A percentile compares a stretch with the other conserved stretches of the same genome.
Evolutionary conservation across 1,284 basidiomycete genomes (phyloP).

Genomic region (Lentinula novae-zelandiae): DNA sequence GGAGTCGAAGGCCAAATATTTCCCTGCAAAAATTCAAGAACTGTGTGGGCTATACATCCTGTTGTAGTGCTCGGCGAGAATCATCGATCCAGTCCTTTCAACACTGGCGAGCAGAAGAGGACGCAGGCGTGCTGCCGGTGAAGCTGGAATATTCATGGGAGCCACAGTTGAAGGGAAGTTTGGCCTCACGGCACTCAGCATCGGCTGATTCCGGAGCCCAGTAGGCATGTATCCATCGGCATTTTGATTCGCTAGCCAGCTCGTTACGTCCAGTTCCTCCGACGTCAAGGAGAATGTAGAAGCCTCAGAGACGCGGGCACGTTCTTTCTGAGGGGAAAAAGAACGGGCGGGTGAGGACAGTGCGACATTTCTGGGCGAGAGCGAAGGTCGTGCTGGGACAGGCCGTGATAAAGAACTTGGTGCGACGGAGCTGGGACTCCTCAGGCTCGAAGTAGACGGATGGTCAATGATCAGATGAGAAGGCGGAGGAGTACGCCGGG

Average conservation of each 20-base stretch:
- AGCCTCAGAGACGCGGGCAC: background rate
- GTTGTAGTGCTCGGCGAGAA: conserved; percentile 13
- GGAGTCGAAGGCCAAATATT: background rate
- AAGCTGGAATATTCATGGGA: conserved; percentile 1
- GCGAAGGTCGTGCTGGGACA: background rate
- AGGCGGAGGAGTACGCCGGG: conserved; percentile 26
- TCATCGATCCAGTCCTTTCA: conserved; percentile 13
- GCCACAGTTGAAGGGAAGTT: conserved; percentile 9
- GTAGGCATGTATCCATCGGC: conserved; percentile 17
- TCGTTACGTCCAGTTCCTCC: conserved; percentile 15
- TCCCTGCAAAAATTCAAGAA: background rate
- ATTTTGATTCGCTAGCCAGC: conserved; percentile 17
- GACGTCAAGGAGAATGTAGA: conserved; percentile 6
- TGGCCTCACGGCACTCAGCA: conserved; percentile 17
- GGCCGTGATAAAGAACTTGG: background rate
- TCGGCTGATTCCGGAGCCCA: conserved; percentile 11
- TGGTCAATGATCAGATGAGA: background rate
- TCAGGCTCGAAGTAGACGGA: background rate
- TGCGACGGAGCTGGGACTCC: background rate
- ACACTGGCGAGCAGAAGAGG: conserved; percentile 14
- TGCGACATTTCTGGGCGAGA: background rate
- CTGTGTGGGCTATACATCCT: conserved; percentile 3
- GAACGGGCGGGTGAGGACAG: background rate
- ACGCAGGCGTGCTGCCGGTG: conserved; percentile 7
- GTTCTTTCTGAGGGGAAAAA: background rate